Evolutionary conservation across 768 basidiomycete genomes (phyloP), one percentile per base, ranked within the genome.

Genomic region (Russula emetica): DNA sequence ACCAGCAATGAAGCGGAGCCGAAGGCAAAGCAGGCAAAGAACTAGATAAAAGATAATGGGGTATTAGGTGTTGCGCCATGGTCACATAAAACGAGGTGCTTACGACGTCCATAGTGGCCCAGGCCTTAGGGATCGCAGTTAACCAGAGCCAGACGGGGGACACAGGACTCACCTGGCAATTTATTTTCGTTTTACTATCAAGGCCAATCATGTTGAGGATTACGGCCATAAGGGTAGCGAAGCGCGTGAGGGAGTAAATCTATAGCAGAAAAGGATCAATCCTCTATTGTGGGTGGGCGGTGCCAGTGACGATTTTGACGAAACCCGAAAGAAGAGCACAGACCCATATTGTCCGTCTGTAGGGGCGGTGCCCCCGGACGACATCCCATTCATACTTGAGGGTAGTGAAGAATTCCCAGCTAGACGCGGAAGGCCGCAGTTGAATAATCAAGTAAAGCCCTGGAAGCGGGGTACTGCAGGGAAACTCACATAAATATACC

Each of bases 171-270:
- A 56, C 64, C 26, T 61, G 45, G 28, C 64, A 65, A 38, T 56
- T 52, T 7, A 56, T 42, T 20, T 5, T n/a, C 1, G 0, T 0
- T 3, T 47, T 34, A 20, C 2, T 0, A 24, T 57, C 40, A 4
- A 52, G 52, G 2, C 47, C 47, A 16, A 61, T 10, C 11, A 65
- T n/a, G 53, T 50, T 52, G 1, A 56, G 6, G 3, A 57, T 28
- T n/a, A 61, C 38, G 6, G 47, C 22, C 28, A 55, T 0, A 20
- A 65, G 64, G n/a, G 54, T 40, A n/a, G n/a, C 1, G 16, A 61
- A 4, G 36, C 64, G 64, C 7, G 59, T n/a, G 2, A 61, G 5
- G 14, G 59, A 65, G 52, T 61, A 65, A 20, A 60, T 8, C 63
- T 64, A 32, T 24, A 32, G 2, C 13, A 18, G 26, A 7, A 1